phyloP scores from a whole-genome alignment of 495 filamentous ascomycete genomes.

The Opeltia flavorubescens region DNA sequence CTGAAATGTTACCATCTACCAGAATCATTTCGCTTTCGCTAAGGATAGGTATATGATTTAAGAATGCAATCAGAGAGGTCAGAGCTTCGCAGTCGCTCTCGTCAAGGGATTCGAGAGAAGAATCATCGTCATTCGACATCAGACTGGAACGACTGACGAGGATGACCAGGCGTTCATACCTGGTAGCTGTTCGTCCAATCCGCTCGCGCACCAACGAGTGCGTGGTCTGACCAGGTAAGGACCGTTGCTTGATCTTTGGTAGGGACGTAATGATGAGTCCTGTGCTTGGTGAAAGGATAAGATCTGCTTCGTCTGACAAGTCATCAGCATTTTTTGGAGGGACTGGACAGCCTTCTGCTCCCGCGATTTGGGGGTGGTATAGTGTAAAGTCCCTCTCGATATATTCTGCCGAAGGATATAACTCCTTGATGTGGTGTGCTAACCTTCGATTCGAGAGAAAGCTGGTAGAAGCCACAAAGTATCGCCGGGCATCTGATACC shows the following conservation, averaged over 20 bases:
- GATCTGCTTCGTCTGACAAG: slow-evolving; percentile 48
- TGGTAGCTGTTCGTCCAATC: slow-evolving; percentile 36
- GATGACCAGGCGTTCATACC: slow-evolving; percentile 61
- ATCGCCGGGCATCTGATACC: slow-evolving; percentile 9
- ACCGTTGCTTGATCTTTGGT: slow-evolving; percentile 57
- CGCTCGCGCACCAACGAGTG: slow-evolving; percentile 39
- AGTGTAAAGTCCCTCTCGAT: slow-evolving; percentile 44
- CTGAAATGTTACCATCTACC: slow-evolving; percentile 41
- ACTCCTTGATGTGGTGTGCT: slow-evolving; percentile 28
- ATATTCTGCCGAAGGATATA: slow-evolving; percentile 37
- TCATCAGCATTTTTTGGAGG: not conserved
- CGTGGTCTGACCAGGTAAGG: slow-evolving; percentile 43
- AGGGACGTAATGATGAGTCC: slow-evolving; percentile 60
- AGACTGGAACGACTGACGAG: slow-evolving; percentile 42
- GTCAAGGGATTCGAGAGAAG: slow-evolving; percentile 19
- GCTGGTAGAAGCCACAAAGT: slow-evolving; percentile 34
- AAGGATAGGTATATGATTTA: slow-evolving; percentile 23
- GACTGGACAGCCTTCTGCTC: too few relatives aligned
- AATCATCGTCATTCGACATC: slow-evolving; percentile 21
- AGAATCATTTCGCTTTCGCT: slow-evolving; percentile 35
- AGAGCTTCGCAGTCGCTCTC: slow-evolving; percentile 37
- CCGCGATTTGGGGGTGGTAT: not conserved
- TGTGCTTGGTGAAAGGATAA: slow-evolving; percentile 55
- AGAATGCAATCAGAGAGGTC: slow-evolving; percentile 39
- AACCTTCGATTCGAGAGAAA: slow-evolving; percentile 31